Conservation (phyloP, 176 grass and related monocot genomes). For the Cymbopogon citratus region DNA sequence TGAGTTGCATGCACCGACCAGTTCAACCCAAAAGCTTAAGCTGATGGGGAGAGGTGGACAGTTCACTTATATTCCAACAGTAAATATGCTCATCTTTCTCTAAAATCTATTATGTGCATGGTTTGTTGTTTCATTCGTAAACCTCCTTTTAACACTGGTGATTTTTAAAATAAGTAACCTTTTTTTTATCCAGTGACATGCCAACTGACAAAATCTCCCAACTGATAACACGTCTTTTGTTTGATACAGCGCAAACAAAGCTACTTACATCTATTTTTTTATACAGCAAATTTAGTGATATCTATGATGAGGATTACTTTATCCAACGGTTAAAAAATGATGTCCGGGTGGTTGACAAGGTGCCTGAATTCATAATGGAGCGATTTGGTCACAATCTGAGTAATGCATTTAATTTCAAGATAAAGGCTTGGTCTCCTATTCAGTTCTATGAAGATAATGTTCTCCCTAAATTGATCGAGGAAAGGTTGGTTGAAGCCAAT, state of each 20-base stretch:
- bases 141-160: neutral
- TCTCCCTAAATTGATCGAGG: constrained; percentile 87
- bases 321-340: constrained; percentile 76
- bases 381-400: constrained; percentile 89
- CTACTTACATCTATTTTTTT: constrained; percentile 18
- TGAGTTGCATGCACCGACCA: no score
- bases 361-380: constrained; percentile 91
- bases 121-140: neutral
- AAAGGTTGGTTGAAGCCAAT: constrained; percentile 61
- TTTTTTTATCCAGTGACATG: neutral
- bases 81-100: neutral
- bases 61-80: no score
- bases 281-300: constrained; percentile 94
- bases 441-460: constrained; percentile 77
- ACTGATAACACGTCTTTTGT: neutral
- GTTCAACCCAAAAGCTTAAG: no score
- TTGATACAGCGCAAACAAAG: neutral
- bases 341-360: constrained; percentile 75
- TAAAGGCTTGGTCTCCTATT: constrained; percentile 91
- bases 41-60: no score
- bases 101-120: neutral
- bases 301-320: constrained; percentile 88
- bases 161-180: neutral
- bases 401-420: constrained; percentile 97
- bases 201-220: neutral